These are phyloP conservation scores for Myxozyma melibiosi DNA, from an alignment of 805 yeast genomes.

Conservation along the genomic window DNA sequence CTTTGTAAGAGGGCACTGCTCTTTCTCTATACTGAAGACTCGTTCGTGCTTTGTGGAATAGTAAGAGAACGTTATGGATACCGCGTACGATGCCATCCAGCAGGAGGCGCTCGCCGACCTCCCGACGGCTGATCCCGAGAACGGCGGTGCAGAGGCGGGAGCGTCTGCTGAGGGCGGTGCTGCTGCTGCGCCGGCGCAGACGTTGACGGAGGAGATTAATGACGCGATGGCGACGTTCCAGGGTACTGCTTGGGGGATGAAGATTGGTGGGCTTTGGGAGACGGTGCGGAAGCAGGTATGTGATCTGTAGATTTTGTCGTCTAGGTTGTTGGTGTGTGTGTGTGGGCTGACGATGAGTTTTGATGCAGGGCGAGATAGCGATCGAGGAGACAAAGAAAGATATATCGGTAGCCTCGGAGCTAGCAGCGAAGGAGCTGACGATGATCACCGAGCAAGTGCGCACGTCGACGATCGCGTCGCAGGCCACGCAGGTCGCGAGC, in stretches of 20 bases:
- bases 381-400: slow-evolving; percentile 38
- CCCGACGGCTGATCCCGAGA: slow-evolving; percentile 3
- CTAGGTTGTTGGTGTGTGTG: no score
- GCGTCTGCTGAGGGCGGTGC: not conserved
- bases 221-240: slow-evolving; percentile 31
- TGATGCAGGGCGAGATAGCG: slow-evolving; percentile 35
- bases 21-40: no score
- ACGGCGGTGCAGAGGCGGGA: not conserved
- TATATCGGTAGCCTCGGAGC: slow-evolving; percentile 34
- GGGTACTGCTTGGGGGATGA: slow-evolving; percentile 32
- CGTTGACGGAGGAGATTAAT: slow-evolving; percentile 29
- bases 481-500: slow-evolving; percentile 17
- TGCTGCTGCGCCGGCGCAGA: not conserved
- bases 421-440: slow-evolving; percentile 27
- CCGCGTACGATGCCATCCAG: slow-evolving; percentile 32
- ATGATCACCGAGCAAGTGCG: slow-evolving; percentile 23
- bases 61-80: no score
- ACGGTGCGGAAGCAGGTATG: slow-evolving; percentile 38
- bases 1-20: no score
- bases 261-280: slow-evolving; percentile 39
- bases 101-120: slow-evolving; percentile 23
- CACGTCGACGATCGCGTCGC: slow-evolving; percentile 26
- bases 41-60: no score
- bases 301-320: not conserved
- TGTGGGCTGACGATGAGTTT: no score